Conservation (phyloP, 2,329 filamentous ascomycete species). For the Aureobasidium subglaciale region DNA sequence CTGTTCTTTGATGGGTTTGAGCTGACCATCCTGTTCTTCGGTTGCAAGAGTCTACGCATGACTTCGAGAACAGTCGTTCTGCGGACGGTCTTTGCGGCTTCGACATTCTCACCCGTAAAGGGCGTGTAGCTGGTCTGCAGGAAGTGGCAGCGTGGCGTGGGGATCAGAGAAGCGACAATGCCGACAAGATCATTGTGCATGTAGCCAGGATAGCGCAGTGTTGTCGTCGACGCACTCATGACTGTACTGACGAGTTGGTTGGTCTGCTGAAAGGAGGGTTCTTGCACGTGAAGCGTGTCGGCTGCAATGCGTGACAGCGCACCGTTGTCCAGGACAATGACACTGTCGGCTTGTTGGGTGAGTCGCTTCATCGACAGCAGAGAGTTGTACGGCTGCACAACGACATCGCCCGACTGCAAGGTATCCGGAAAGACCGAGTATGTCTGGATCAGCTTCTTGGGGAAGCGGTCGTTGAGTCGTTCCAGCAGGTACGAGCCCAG, state of each 20-base stretch:
- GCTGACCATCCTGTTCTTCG: conserved; percentile 98
- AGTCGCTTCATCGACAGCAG: conserved; percentile 82
- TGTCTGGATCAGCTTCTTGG: conserved; percentile 98
- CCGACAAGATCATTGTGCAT: conserved; percentile 99
- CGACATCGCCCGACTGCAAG: conserved; percentile 77
- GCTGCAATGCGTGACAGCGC: conserved; percentile 89
- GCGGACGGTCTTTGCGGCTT: conserved; percentile 93
- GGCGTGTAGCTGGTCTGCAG: conserved; percentile 97
- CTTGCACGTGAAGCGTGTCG: conserved; percentile 87
- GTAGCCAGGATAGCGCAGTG: conserved; percentile 92
- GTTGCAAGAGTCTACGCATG: conserved; percentile 89
- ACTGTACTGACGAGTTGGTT: conserved; percentile 95
- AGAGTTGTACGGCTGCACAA: conserved; percentile 98
- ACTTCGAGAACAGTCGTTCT: conserved; percentile 98
- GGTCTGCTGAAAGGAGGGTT: conserved; percentile 93
- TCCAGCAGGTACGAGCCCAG: conserved; percentile 91
- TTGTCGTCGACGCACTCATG: conserved; percentile 97
- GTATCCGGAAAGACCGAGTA: conserved; percentile 98
- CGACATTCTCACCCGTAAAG: conserved; percentile 92
- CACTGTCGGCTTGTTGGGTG: conserved; percentile 93
- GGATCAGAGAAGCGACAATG: conserved; percentile 91
- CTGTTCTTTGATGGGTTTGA: conserved; percentile 92
- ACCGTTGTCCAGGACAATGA: conserved; percentile 94
- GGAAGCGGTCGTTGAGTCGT: conserved; percentile 91
- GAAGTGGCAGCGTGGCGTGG: conserved; percentile 95